Evolutionary conservation across 2,329 filamentous ascomycete genomes (phyloP).

Genomic region (Verticillium nubilum): DNA sequence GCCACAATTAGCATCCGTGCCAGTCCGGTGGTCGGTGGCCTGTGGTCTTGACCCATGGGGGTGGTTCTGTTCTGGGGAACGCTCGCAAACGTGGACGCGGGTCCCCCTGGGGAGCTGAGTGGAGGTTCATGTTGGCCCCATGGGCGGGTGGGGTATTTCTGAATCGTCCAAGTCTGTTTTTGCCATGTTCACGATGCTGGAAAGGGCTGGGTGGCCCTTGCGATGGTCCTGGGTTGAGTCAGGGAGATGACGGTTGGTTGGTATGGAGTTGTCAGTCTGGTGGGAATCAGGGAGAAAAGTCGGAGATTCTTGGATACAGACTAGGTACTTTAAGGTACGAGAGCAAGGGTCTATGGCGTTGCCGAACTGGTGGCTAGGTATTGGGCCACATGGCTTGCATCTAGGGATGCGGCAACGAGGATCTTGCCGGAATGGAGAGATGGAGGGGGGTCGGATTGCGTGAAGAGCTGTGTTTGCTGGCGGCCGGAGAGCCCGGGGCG

Average conservation of each 20-base stretch:
- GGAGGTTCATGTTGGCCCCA: background rate
- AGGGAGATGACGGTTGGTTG: background rate
- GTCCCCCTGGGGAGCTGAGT: background rate
- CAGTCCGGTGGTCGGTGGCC: background rate
- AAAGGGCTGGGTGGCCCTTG: background rate
- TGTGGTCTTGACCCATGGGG: background rate
- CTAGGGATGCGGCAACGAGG: background rate
- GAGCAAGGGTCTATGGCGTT: background rate
- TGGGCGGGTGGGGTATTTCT: background rate
- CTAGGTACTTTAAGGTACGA: background rate
- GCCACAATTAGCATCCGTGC: background rate
- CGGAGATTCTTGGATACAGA: background rate
- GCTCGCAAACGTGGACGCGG: background rate
- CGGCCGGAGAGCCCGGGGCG: background rate
- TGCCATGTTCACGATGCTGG: background rate
- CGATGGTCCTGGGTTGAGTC: background rate
- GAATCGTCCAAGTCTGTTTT: background rate
- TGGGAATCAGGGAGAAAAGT: background rate
- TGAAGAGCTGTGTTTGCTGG: constrained; percentile 4
- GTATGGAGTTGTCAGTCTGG: background rate
- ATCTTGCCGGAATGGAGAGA: background rate
- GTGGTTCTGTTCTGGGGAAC: background rate
- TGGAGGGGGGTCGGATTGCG: background rate
- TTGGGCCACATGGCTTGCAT: background rate
- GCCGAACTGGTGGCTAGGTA: background rate